Percentiles rank a stretch among this genome's conserved stretches.
Conservation (phyloP, 331 rosid species). For the Telfairia occidentalis region DNA sequence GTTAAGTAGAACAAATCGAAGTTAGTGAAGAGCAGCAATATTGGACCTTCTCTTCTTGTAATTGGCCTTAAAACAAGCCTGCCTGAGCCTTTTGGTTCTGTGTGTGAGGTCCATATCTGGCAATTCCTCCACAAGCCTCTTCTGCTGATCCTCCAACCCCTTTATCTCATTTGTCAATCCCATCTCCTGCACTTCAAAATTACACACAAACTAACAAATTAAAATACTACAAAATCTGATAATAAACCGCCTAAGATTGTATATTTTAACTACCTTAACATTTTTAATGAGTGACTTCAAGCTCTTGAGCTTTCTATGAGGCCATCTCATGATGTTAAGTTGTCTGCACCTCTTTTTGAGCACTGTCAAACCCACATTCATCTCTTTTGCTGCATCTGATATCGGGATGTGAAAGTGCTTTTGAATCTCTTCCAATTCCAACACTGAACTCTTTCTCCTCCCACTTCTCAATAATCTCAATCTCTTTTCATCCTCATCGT, state of each 20-base stretch:
- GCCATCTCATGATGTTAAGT: slow-evolving; percentile 70
- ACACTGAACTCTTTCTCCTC: slow-evolving; percentile 8
- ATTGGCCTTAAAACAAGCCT: slow-evolving; percentile 58
- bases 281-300: slow-evolving; percentile 46
- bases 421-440: slow-evolving; percentile 35
- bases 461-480: not conserved
- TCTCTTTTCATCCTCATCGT: too few relatives aligned
- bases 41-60: slow-evolving; percentile 37
- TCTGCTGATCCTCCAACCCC: slow-evolving; percentile 52
- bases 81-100: slow-evolving; percentile 63
- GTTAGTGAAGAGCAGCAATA: not conserved
- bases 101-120: slow-evolving; percentile 46
- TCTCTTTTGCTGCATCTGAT: slow-evolving; percentile 46
- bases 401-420: slow-evolving; percentile 50
- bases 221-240: too few relatives aligned
- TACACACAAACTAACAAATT: not conserved
- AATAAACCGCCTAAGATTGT: too few relatives aligned
- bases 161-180: slow-evolving; percentile 42
- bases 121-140: slow-evolving; percentile 25
- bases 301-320: slow-evolving; percentile 75
- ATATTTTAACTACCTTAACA: slow-evolving; percentile 34
- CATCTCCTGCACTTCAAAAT: slow-evolving; percentile 35
- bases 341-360: slow-evolving; percentile 73
- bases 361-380: slow-evolving; percentile 64
- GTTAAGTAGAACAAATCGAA: not conserved